Conservation (phyloP, 108 stramenopile species). For the Skeletonema costatum region DNA sequence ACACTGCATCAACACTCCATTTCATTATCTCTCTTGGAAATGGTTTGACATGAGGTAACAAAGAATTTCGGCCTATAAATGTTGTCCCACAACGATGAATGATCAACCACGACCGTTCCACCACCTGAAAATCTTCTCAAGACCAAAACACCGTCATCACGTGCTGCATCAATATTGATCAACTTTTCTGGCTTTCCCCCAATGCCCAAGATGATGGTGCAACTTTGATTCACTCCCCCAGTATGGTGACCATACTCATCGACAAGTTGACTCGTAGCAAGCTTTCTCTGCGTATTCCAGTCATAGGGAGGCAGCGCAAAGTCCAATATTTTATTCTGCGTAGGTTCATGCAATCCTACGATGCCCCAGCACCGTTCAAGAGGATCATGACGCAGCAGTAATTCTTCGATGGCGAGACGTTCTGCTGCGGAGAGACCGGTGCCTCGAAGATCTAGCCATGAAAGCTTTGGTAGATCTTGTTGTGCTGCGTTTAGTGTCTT, state of each 20-base stretch:
- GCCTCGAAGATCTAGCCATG: slow-evolving; percentile 71
- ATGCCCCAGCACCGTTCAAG: slow-evolving; percentile 64
- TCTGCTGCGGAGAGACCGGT: slow-evolving; percentile 75
- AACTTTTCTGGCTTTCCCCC: slow-evolving; percentile 84
- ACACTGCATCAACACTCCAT: slow-evolving; percentile 81
- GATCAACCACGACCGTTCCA: slow-evolving; percentile 94
- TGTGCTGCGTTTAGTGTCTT: neutral
- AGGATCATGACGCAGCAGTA: slow-evolving; percentile 73
- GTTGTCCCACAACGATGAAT: slow-evolving; percentile 80
- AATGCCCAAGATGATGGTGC: slow-evolving; percentile 84
- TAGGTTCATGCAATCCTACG: slow-evolving; percentile 72
- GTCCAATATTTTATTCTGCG: slow-evolving; percentile 36
- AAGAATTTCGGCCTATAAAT: slow-evolving; percentile 69
- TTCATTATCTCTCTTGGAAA: slow-evolving; percentile 89
- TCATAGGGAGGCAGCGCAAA: slow-evolving; percentile 2
- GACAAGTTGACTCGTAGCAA: neutral
- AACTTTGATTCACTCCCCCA: slow-evolving; percentile 25
- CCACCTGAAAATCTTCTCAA: slow-evolving; percentile 93
- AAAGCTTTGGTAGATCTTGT: slow-evolving; percentile 17
- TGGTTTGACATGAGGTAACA: slow-evolving; percentile 50
- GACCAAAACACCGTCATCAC: slow-evolving; percentile 62
- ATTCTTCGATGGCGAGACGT: slow-evolving; percentile 85
- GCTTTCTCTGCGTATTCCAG: slow-evolving; percentile 18
- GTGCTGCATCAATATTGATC: slow-evolving; percentile 54
- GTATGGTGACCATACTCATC: slow-evolving; percentile 29